Base-by-base conservation (phyloP, 176 grass and related monocot species). In the Cenchrus purpureus region DNA sequence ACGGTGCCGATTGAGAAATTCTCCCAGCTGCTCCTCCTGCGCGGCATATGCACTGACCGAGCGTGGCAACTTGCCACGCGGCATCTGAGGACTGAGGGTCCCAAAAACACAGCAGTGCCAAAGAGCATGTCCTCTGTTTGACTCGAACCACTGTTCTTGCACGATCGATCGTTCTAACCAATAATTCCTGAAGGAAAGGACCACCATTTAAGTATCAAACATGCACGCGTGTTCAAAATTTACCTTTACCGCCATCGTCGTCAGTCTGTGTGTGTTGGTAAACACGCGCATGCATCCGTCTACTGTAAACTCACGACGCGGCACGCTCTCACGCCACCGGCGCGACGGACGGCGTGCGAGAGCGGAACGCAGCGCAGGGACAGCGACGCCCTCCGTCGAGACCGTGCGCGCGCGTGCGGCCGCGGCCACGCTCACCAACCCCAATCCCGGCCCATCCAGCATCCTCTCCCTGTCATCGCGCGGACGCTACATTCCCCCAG, bases 401-500 rank as follows among this genome's bases (percentile, higher is more conserved):
- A 63, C 25, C 48, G 48, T 11, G 48, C 8, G 48, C 2, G 8
- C 8, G 48, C 2, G 8, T 11, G 2, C 48, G 8, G 16, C 22
- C 29, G 65, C 28, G 63, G 68, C 69, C 43, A 6, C 16, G 12
- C 45, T 1, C 31, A 3, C 68, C 68, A 50, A 1, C 51, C 51
- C 0, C 12, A 34, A 25, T 25, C 25, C 25, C 25, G 25, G 25
- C 12, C 13, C 3, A 53, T 1, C 51, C 12, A 5, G 12, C 13
- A 3, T 14, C 53, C 15, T 15, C 3, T 6, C 19, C 60, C 42
- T 19, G 63, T 60, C 68, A 74, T 12, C 25, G 32, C 19, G 72
- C n/a, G 86, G 65, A 4, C 40, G 72, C 75, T 53, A 88, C 86
- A 88, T 88, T 88, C 86, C 42, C 16, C 29, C 79, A 34, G 19